Percentiles rank a stretch among this genome's conserved stretches.
These are phyloP conservation scores for Mycosarcoma maydis DNA, from an alignment of 1,284 basidiomycete species.

Conservation along the genomic window DNA sequence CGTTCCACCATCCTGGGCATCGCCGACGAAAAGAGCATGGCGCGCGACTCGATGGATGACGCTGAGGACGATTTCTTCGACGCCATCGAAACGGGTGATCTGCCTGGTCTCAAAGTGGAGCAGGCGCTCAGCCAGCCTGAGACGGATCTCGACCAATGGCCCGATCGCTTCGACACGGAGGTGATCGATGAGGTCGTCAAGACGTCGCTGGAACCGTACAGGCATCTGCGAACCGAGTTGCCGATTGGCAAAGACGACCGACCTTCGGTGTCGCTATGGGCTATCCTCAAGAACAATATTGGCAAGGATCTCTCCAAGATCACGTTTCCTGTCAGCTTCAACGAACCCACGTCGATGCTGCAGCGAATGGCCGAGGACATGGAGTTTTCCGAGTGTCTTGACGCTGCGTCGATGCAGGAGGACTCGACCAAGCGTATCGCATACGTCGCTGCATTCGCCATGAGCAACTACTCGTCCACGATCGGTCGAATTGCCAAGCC, in stretches of 20 bases:
- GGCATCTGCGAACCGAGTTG: constrained; percentile 74
- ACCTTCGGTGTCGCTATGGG: constrained; percentile 92
- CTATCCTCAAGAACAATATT: constrained; percentile 92
- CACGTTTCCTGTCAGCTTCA: constrained; percentile 94
- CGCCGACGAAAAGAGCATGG: constrained; percentile 23
- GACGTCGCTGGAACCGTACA: constrained; percentile 70
- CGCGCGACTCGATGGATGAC: constrained; percentile 71
- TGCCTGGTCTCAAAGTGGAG: constrained; percentile 60
- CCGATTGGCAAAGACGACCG: constrained; percentile 81
- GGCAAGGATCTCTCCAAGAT: constrained; percentile 98
- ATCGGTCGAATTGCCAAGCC: constrained; percentile 71
- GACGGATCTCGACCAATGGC: constrained; percentile 18
- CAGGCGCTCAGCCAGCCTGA: constrained; percentile 37
- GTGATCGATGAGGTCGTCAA: constrained; percentile 37
- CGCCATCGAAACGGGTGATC: constrained; percentile 80
- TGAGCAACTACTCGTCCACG: constrained; percentile 97
- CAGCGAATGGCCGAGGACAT: constrained; percentile 72
- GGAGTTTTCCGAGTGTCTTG: constrained; percentile 70
- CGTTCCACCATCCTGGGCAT: constrained; percentile 24
- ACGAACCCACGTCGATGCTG: constrained; percentile 82
- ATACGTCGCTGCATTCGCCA: constrained; percentile 94
- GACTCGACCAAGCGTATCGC: constrained; percentile 87
- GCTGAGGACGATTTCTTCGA: constrained; percentile 98
- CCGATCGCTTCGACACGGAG: constrained; percentile 46
- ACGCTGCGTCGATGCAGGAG: constrained; percentile 79